Evolutionary conservation across 2,329 filamentous ascomycete genomes (phyloP).

Genomic region (Chaetomium strumarium): DNA sequence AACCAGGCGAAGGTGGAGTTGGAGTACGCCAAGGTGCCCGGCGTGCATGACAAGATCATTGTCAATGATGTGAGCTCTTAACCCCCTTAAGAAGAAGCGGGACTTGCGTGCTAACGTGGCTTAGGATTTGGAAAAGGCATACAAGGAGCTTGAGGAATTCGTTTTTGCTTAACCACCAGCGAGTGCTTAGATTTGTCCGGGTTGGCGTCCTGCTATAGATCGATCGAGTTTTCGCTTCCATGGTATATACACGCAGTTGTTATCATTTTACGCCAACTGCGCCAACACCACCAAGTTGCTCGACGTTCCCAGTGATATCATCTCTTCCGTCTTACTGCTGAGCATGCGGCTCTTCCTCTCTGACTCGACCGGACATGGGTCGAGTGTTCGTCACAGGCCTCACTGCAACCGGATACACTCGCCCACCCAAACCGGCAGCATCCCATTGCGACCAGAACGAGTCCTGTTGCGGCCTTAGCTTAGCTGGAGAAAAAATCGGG

Average conservation of each 20-base stretch:
- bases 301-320: too few relatives aligned
- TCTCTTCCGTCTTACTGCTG: too few relatives aligned
- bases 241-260: neutral
- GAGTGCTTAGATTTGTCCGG: neutral
- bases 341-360: too few relatives aligned
- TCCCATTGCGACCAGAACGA: too few relatives aligned
- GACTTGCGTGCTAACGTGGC: neutral
- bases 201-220: slow-evolving; percentile 1
- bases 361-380: too few relatives aligned
- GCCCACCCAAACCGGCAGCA: too few relatives aligned
- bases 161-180: slow-evolving; percentile 17
- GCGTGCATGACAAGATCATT: slow-evolving; percentile 43
- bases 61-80: slow-evolving; percentile 27
- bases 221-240: neutral
- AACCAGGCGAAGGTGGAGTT: slow-evolving; percentile 68
- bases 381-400: too few relatives aligned
- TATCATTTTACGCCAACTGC: too few relatives aligned
- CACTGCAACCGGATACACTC: too few relatives aligned
- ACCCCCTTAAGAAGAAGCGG: neutral
- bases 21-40: slow-evolving; percentile 62
- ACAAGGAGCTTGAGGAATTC: slow-evolving; percentile 26
- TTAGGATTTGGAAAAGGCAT: slow-evolving; percentile 24
- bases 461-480: too few relatives aligned
- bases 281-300: too few relatives aligned
- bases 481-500: too few relatives aligned